phyloP scores from a whole-genome alignment of 176 grass and related monocot genomes.

The Thalia dealbata region DNA sequence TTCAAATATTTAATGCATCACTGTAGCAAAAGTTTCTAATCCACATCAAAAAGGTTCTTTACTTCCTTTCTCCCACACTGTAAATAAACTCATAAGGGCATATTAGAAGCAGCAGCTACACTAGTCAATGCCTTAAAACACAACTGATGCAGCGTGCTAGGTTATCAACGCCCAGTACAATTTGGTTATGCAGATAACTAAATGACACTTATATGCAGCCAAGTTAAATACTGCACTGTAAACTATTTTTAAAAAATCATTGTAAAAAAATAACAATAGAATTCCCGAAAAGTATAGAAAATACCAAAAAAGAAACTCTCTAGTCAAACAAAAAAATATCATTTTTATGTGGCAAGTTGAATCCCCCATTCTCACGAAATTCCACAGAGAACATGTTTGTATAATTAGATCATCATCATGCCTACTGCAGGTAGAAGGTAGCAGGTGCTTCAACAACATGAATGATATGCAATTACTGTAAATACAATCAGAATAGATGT shows the following conservation, averaged over 20 bases:
- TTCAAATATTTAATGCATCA: too few species aligned
- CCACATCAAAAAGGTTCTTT: too few species aligned
- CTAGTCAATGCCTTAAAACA: not conserved
- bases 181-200: not conserved
- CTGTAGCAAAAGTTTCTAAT: too few species aligned
- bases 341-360: not conserved
- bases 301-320: not conserved
- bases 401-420: not conserved
- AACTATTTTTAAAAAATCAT: not conserved
- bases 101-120: not conserved
- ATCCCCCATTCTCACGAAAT: not conserved
- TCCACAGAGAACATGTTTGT: not conserved
- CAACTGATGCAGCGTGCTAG: not conserved
- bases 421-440: not conserved
- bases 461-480: too few species aligned
- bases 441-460: not conserved
- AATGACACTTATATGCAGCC: not conserved
- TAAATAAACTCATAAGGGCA: not conserved
- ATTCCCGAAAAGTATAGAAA: too few species aligned
- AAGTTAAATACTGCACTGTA: not conserved
- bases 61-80: too few species aligned
- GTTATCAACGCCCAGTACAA: not conserved
- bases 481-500: not conserved
- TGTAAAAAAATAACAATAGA: not conserved
- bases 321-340: not conserved